These are phyloP conservation scores for Herpetomonas tarakana DNA, from an alignment of 208 protist species.

Conservation along the genomic window DNA sequence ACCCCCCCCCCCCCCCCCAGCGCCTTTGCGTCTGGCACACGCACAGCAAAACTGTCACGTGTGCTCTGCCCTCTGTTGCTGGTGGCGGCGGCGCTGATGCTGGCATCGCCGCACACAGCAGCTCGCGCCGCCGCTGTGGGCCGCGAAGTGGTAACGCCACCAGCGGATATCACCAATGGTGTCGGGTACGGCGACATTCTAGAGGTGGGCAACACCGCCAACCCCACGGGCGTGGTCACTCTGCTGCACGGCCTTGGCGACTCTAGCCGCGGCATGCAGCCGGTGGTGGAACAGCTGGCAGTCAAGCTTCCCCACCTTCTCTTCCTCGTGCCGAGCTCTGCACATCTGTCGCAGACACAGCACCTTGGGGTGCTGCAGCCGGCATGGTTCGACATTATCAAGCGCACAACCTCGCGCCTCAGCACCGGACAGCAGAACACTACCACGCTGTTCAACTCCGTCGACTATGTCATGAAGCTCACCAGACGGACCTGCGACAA, in stretches of 20 bases:
- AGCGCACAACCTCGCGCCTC: constrained; percentile 5
- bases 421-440: constrained; percentile 17
- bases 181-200: neutral
- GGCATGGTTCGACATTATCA: constrained; percentile 87
- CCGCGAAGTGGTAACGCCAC: neutral
- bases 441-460: constrained; percentile 20
- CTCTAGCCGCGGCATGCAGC: constrained; percentile 56
- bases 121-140: no score
- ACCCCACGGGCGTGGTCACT: constrained; percentile 48
- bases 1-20: no score
- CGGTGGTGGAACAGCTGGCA: constrained; percentile 24
- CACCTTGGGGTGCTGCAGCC: constrained; percentile 42
- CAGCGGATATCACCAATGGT: neutral
- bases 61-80: no score
- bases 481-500: constrained; percentile 16
- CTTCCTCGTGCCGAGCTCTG: constrained; percentile 51
- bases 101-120: no score
- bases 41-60: no score
- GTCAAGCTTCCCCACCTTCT: constrained; percentile 40
- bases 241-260: constrained; percentile 80
- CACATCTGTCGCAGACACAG: neutral
- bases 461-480: constrained; percentile 33
- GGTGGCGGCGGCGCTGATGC: no score
- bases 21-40: no score
- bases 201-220: constrained; percentile 20